Evolutionary conservation across 352 stramenopile genomes (phyloP).

Genomic region (Pythium sp.): DNA sequence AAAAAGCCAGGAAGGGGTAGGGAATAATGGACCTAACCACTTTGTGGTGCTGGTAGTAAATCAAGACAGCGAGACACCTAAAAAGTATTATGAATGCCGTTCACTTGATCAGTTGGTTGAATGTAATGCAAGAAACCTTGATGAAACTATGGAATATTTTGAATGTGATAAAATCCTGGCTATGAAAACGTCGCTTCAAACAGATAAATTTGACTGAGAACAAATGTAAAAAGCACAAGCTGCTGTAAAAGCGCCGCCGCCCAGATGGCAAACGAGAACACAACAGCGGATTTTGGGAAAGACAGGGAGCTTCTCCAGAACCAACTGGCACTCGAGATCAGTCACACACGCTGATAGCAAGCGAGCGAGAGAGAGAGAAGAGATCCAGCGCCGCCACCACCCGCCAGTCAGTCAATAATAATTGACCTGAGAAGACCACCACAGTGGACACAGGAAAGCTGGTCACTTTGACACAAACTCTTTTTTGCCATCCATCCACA

Average conservation of each 20-base stretch:
- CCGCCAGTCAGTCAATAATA: constrained; percentile 2
- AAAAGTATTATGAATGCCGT: neutral
- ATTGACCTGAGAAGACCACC: too few relatives aligned
- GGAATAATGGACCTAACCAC: neutral
- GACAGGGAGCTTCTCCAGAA: neutral
- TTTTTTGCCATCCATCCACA: too few relatives aligned
- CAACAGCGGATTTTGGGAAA: constrained; percentile 2
- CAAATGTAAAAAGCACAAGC: neutral
- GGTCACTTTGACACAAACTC: neutral
- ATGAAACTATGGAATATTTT: neutral
- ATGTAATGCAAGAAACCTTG: neutral
- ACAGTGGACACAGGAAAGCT: neutral
- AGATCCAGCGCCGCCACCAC: neutral
- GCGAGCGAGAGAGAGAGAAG: neutral
- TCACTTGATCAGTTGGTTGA: neutral
- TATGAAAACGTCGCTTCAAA: neutral
- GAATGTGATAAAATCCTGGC: neutral
- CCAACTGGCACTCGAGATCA: neutral
- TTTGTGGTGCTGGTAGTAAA: neutral
- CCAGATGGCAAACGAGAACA: constrained; percentile 6
- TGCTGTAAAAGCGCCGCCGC: neutral
- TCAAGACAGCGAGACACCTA: neutral
- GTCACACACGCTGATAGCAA: neutral
- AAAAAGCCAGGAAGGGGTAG: neutral
- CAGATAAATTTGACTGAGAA: neutral